Evolutionary conservation across 1,139 yeast species (phyloP), one percentile per base, ranked within the genome.

Genomic region (Barnettozyma hawaiiensis): DNA sequence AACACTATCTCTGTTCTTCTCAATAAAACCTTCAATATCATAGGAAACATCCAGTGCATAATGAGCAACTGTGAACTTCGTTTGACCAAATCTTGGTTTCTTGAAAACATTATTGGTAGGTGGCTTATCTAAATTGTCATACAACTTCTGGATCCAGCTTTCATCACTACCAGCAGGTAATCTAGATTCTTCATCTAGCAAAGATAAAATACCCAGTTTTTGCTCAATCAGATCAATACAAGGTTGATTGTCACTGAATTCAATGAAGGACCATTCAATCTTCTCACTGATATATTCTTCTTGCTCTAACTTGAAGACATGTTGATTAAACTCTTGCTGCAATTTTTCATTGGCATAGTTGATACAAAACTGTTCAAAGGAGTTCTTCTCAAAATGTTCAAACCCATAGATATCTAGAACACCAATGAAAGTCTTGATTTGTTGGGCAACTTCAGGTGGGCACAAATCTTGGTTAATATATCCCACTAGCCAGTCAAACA

Each of bases 381-480:
- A 89, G 64, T 92, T 92, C 58, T 76, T 81, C 57, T 87, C 90
- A 62, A 92, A 92, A 67, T 90, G 97, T 64, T 92, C 98, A 62
- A 92, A 92, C 33, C 98, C 98, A 62, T 90, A 90, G 56, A 92
- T 92, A 79, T 92, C 99, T 59, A 92, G 73, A 24, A 92, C 98
- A 63, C 99, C 99, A 60, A 92, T 92, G 56, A 92, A 92, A 2
- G 89, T 76, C 45, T 75, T 69, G 44, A 84, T 75, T 11, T 71
- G 69, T 38, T 73, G 72, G 31, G 66, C 66, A 38, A 84, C 78
- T 36, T 78, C 81, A 8, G 86, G 79, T 6, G 87, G 83, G 63
- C 95, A 85, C 57, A 92, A 75, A 58, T 87, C 95, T 29, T 73
- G 61, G 62, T 92, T 92, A 53, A 90, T 86, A 50, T 81, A 80